Evolutionary conservation across 164 flowering plant species (phyloP), one percentile per base, ranked within the genome.

Genomic region (Umbellularia californica): DNA sequence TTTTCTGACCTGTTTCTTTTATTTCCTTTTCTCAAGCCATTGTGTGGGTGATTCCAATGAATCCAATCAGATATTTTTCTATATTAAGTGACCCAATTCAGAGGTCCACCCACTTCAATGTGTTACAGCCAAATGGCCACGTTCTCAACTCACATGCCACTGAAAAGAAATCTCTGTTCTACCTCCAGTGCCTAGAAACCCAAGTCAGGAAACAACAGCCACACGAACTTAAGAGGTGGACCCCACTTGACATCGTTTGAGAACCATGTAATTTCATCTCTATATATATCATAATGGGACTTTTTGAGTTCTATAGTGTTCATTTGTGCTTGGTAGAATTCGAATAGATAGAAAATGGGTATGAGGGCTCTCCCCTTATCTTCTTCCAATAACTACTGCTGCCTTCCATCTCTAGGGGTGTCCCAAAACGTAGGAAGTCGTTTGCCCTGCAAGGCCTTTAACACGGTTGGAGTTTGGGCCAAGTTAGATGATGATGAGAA

Each of bases 361-460:
- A 58, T 85, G n/a, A 76, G 81, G 51, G 78, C 86, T 63, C 79
- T 91, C 68, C 83, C 86, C 19, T 66, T 91, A 33, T 79, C 89
- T 70, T 79, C 88, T 63, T 77, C 89, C 6, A 84, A 84, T 3
- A 75, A 70, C 58, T 65, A 69, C 62, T 81, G 55, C 67, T n/a
- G 75, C 77, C 66, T 77, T 72, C 77, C 79, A 65, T 68, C 30
- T 67, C 27, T 72, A 20, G 80, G 78, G 22, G 66, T 51, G n/a
- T 28, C 69, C 5, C 81, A 27, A 24, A 75, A 69, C 70, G 58
- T 78, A 30, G 75, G 74, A 47, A 77, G 23, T 63, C 14, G 23
- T 15, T 70, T 58, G 64, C 70, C 51, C 14, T 33, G 19, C 27
- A 83, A 60, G 71, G 74, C 69, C 72, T 72, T 74, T 12, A 79